Evolutionary conservation across 805 yeast genomes (phyloP).

Genomic region (Starmerella vaccinii): DNA sequence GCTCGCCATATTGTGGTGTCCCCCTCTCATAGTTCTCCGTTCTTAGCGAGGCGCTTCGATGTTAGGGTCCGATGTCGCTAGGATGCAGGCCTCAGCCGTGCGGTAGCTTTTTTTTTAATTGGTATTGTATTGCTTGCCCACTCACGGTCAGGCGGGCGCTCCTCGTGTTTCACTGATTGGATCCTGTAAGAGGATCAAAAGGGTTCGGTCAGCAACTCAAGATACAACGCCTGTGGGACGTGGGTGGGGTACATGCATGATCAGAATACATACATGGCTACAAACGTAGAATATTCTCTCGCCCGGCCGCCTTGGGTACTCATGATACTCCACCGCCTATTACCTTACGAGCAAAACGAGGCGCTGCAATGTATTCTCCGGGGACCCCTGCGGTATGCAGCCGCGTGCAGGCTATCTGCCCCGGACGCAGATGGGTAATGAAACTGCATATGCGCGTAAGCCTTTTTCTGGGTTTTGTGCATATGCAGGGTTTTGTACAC

Average conservation of each 20-base stretch:
- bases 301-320: not conserved
- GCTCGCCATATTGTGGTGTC: not conserved
- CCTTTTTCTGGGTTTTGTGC: not conserved
- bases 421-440: not conserved
- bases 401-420: constrained; percentile 1
- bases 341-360: constrained; percentile 1
- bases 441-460: not conserved
- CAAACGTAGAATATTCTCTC: not conserved
- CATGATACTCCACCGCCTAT: not conserved
- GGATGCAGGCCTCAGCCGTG: not conserved
- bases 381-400: constrained; percentile 2
- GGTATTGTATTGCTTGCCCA: too few relatives aligned
- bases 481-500: not conserved
- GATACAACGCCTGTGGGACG: too few relatives aligned
- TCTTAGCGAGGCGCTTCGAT: not conserved
- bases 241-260: too few relatives aligned
- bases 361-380: not conserved
- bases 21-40: not conserved
- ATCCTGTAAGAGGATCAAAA: too few relatives aligned
- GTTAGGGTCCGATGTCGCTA: not conserved
- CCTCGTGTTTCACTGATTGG: too few relatives aligned
- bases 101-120: not conserved
- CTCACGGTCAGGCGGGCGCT: too few relatives aligned
- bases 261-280: too few relatives aligned
- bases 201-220: too few relatives aligned